Conservation (phyloP, 139 green algal species). For the Coelastrella sp. region DNA sequence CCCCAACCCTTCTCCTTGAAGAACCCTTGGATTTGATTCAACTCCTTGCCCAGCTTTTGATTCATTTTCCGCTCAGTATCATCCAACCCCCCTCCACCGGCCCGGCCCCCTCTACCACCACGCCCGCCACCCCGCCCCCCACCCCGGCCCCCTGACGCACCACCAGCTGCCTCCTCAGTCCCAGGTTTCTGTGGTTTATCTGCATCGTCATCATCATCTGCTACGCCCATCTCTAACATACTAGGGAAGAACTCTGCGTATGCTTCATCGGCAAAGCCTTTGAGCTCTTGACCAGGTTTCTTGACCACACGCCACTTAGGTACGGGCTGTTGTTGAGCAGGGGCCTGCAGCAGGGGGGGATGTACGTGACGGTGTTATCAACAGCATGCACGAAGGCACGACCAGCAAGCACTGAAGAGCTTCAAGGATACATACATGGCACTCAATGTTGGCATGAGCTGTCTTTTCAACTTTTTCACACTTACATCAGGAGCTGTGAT, state of each 20-base stretch:
- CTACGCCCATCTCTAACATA: slow-evolving; percentile 38
- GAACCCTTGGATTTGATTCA: slow-evolving; percentile 79
- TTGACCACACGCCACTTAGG: slow-evolving; percentile 55
- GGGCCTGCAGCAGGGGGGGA: slow-evolving; percentile 20
- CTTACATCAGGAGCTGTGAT: too few relatives aligned
- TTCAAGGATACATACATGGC: too few relatives aligned
- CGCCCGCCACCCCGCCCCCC: slow-evolving; percentile 42
- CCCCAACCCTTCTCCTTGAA: slow-evolving; percentile 79
- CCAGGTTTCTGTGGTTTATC: slow-evolving; percentile 44
- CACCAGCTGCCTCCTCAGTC: slow-evolving; percentile 9
- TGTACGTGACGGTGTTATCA: not conserved
- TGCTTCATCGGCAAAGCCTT: slow-evolving; percentile 65
- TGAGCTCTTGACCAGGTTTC: slow-evolving; percentile 16
- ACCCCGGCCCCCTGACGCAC: not conserved
- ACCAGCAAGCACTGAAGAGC: too few relatives aligned
- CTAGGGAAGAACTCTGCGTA: slow-evolving; percentile 77
- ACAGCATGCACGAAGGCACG: not conserved
- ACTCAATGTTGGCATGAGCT: too few relatives aligned
- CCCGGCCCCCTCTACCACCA: not conserved
- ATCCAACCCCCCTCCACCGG: slow-evolving; percentile 6
- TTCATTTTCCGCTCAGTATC: slow-evolving; percentile 50
- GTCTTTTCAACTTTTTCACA: too few relatives aligned
- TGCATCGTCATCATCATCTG: slow-evolving; percentile 51
- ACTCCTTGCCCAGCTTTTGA: slow-evolving; percentile 79
- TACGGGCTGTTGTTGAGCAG: not conserved